Base-by-base conservation (phyloP, 306 rosid species). In the Arachis stenosperma region DNA sequence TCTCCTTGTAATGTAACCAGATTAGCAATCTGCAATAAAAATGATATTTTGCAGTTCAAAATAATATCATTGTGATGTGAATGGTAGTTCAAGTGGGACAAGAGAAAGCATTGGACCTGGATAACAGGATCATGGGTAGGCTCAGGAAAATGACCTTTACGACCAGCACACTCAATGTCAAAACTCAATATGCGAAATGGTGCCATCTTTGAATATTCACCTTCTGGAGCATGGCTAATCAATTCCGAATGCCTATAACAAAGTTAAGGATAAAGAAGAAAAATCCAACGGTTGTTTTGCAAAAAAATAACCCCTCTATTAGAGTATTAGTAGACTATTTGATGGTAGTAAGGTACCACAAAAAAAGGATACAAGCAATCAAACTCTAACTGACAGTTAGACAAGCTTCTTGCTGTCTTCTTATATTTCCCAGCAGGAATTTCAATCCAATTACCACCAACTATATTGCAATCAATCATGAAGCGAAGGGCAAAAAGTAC, bases 111-210 rank as follows among this genome's bases (percentile, higher is more conserved):
- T 37, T 69, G 50, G 61, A 94, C 98, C 98, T 94, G 98, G 83
- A 94, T 94, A 51, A 94, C 98, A 59, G 98, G 97, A 84, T 94
- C 98, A 61, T 94, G 90, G 55, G 81, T 86, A 69, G 98, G 92
- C 86, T 91, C 98, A 5, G 98, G 98, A 82, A 94, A 94, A 77
- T 94, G 96, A 73, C 98, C 98, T 80, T 91, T 94, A 51, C 98
- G 98, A 44, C 98, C 98, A 78, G 98, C 96, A 88, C 98, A 94
- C 89, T 94, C 98, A 63, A 94, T 94, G 83, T 94, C 98, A 89
- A 94, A 88, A 86, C 98, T 94, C 84, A 94, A 80, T 71, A 94
- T 85, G 78, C 96, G 98, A 86, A 94, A 94, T 39, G 98, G 98
- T 75, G 98, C 98, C 97, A 94, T 91, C 88, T 91, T 94, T 3